Conservation (phyloP, 2,329 filamentous ascomycete genomes). For the Fusarium aywerte region DNA sequence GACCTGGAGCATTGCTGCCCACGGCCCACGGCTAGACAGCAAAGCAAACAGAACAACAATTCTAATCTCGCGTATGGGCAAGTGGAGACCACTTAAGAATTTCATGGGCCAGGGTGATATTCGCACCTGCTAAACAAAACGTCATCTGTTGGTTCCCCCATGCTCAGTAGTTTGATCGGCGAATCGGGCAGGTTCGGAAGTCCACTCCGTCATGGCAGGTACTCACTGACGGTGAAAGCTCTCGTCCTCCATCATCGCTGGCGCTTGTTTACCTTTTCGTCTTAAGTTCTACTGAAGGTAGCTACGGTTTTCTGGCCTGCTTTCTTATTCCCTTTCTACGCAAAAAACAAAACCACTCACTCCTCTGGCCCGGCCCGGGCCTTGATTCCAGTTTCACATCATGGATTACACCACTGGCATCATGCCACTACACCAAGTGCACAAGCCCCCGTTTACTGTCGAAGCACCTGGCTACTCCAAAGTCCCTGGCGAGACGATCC, state of each 20-base stretch:
- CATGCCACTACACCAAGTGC: constrained; percentile 67
- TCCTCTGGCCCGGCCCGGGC: background rate
- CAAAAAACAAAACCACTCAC: background rate
- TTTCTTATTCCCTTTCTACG: background rate
- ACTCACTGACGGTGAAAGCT: background rate
- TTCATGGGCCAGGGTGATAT: background rate
- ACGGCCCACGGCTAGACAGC: background rate
- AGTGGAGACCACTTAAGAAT: background rate
- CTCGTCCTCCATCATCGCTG: background rate
- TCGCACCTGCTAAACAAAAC: background rate
- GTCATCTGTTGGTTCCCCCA: background rate
- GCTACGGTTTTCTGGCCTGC: background rate
- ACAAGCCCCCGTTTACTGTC: constrained; percentile 79
- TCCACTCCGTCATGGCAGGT: background rate
- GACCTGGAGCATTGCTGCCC: too few relatives aligned
- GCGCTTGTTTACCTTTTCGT: background rate
- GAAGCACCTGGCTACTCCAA: constrained; percentile 75
- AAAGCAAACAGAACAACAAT: background rate
- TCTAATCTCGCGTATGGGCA: background rate
- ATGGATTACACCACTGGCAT: constrained; percentile 55
- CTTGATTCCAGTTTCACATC: constrained; percentile 22
- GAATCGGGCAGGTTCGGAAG: background rate
- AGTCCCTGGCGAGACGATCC: constrained; percentile 83
- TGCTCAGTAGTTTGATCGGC: background rate
- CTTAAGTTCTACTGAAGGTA: background rate